Evolutionary conservation across 2,329 filamentous ascomycete genomes (phyloP), one percentile per base, ranked within the genome.

Genomic region (Fusarium phyllophilum): DNA sequence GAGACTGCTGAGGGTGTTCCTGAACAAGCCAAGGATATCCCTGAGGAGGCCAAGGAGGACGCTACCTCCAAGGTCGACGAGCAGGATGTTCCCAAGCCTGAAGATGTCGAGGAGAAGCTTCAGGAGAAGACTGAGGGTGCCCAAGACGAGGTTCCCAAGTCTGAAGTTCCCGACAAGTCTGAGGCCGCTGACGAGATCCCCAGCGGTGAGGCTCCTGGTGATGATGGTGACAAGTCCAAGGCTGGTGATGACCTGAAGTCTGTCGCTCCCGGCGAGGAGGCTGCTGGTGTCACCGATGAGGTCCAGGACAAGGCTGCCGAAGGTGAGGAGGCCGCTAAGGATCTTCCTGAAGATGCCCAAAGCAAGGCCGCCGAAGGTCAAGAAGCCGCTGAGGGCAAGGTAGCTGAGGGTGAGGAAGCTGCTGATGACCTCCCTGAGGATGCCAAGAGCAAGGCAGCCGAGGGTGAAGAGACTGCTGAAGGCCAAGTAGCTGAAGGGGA

Each of bases 171-270:
- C 26, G 67, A 70, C 51, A 62, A 76, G 48, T 66, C 71, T 14
- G 48, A 75, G 12, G 62, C 33, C 29, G 68, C 29, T 18, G 68
- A 67, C 17, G 52, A 71, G 15, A 7, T 58, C 18, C 48, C 62
- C 14, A 54, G 46, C 4, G 34, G 46, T 10, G 57, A 72, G 10
- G 45, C 38, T 5, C 66, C 46, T 34, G 59, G 44, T 18, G 68
- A 72, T 6, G 71, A 68, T 2, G 65, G 46, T n/a, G 66, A 59
- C 26, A 69, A 75, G 62, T 75, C 68, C 12, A 75, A 76, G 60
- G 41, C 73, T 33, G 72, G 70, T 20, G 71, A 76, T 14, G 64
- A 66, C 31, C 34, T 75, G 82, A 90, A 90, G 79, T 79, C 84
- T 14, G 88, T 89, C 78, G 75, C 70, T 42, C 74, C 72, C 0